Evolutionary conservation across 2,329 filamentous ascomycete genomes (phyloP), one percentile per base, ranked within the genome.

Genomic region (Tolypocladium album): DNA sequence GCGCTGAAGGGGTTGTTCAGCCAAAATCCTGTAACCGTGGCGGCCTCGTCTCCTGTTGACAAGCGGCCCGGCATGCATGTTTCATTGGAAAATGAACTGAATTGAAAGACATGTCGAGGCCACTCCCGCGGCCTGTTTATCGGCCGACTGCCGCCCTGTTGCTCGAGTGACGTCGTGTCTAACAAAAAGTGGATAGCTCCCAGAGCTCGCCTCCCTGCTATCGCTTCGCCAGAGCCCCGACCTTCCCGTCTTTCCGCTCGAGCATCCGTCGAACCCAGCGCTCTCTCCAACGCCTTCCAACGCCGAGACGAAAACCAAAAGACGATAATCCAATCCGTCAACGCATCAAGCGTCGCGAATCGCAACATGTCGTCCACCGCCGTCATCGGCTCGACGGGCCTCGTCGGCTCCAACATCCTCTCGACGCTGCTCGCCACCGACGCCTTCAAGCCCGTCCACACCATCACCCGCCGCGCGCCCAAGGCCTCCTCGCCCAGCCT

Each of bases 361-460:
- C 55, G n/a, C 47, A 52, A 38, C 31, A 55, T 55, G 65, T 81
- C 80, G 3, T 74, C 79, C 53, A 77, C 79, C 65, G 77, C 78
- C 62, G 71, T 89, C 62, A 80, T 85, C 66, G 88, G 88, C 64
- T 82, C 80, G 66, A 90, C 87, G 60, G 86, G 87, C 70, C 81
- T 88, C 43, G 80, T 81, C 65, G 92, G 93, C 70, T 84, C 83
- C 58, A 78, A 89, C 70, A 92, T 96, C 71, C 85, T 96, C 69
- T 73, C 77, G 8, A 79, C 76, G n/a, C 78, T 90, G 55, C 80
- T 90, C 67, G 70, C 79, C 17, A 74, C 80, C 61, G 74, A 78
- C 59, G 76, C 77, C 63, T 78, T 83, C 71, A 75, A 77, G 64
- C 74, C 79, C 59, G 74, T 90, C 38, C 75, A 82, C 69, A 88